Percentiles rank a stretch among this genome's conserved stretches.
These are phyloP conservation scores for Candida ascalaphidarum DNA, from an alignment of 805 yeast species.

Conservation along the genomic window DNA sequence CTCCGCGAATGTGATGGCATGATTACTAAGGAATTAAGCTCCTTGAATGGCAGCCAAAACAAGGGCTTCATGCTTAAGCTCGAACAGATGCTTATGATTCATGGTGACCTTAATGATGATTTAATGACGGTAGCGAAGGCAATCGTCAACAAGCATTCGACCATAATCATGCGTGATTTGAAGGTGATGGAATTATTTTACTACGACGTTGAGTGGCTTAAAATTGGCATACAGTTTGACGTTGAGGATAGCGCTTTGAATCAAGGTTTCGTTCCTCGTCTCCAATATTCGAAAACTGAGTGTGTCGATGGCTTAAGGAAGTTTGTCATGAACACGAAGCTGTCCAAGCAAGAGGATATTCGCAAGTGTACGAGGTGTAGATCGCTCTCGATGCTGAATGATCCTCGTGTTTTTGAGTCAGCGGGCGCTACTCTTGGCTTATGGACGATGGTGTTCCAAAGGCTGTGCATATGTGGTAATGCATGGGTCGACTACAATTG, in stretches of 20 bases:
- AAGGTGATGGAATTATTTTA: constrained; percentile 50
- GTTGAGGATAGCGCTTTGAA: no score
- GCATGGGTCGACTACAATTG: constrained; percentile 43
- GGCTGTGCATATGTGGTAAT: constrained; percentile 74
- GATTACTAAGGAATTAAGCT: constrained; percentile 20
- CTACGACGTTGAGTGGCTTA: constrained; percentile 62
- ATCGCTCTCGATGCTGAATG: constrained; percentile 31
- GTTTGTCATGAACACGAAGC: constrained; percentile 13
- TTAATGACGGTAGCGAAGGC: constrained; percentile 30
- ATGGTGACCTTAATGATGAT: constrained; percentile 48
- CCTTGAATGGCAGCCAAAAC: constrained; percentile 11
- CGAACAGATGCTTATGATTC: constrained; percentile 55
- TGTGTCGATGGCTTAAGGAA: constrained; percentile 32
- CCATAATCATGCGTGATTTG: constrained; percentile 33
- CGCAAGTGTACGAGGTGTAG: constrained; percentile 35
- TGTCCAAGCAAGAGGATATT: neutral
- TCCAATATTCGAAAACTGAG: constrained; percentile 12
- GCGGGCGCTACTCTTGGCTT: constrained; percentile 20
- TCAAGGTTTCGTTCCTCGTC: constrained; percentile 10
- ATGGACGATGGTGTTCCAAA: constrained; percentile 62
- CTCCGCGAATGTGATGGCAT: constrained; percentile 45
- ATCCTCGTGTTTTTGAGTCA: constrained; percentile 30
- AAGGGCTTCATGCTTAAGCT: constrained; percentile 33
- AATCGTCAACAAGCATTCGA: constrained; percentile 40
- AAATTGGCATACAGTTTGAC: constrained; percentile 16